A percentile compares a stretch with the other conserved stretches of the same genome.
Evolutionary conservation across 306 rosid species (phyloP).

Genomic region (Cucumis hystrix): DNA sequence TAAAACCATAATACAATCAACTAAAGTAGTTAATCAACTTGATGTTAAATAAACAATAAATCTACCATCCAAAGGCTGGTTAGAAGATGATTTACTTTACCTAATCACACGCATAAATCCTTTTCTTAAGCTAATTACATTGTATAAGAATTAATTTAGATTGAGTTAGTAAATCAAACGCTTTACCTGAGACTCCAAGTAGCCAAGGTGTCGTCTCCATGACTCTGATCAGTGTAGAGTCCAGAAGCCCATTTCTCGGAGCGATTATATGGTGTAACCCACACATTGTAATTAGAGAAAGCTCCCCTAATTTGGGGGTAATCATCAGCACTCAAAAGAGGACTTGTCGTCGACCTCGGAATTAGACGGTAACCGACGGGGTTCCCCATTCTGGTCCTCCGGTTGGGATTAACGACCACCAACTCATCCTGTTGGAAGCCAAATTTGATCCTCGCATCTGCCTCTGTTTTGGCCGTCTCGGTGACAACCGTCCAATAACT

Average conservation of each 20-base stretch:
- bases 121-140: background rate
- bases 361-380: constrained; percentile 32
- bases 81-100: background rate
- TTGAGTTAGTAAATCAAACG: background rate
- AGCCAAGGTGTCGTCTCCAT: constrained; percentile 41
- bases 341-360: constrained; percentile 13
- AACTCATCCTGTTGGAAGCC: background rate
- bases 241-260: constrained; percentile 47
- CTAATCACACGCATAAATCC: background rate
- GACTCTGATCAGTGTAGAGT: constrained; percentile 19
- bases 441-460: background rate
- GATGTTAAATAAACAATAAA: background rate
- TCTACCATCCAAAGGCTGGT: background rate
- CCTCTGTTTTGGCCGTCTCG: background rate
- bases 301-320: constrained; percentile 49
- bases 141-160: too few species aligned
- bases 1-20: too few species aligned
- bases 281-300: constrained; percentile 29
- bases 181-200: constrained; percentile 24
- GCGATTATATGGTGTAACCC: constrained; percentile 46
- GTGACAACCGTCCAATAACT: background rate
- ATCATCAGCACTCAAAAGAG: constrained; percentile 33
- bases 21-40: too few species aligned
- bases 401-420: constrained; percentile 16
- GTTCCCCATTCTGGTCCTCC: constrained; percentile 22